Percentiles rank a stretch among this genome's conserved stretches.
phyloP scores from a whole-genome alignment of 371 early-diverging fungal genomes.

The Choanephora cucurbitarum region DNA sequence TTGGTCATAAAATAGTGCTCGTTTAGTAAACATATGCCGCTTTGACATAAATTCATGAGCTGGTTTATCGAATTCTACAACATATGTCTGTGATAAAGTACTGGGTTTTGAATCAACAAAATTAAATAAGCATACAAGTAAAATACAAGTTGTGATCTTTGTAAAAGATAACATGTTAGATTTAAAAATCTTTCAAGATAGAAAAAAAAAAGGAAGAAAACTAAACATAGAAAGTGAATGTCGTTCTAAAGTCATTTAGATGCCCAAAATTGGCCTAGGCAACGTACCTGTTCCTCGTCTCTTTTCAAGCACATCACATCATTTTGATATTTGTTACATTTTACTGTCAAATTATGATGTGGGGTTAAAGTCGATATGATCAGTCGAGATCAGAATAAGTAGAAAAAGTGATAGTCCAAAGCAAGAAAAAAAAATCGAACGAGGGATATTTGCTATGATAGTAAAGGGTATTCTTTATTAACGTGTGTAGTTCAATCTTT shows the following conservation, averaged over 20 bases:
- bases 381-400: not conserved
- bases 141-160: not conserved
- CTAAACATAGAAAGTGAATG: not conserved
- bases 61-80: constrained; percentile 30
- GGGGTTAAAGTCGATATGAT: not conserved
- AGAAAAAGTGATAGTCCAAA: not conserved
- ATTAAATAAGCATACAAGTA: not conserved
- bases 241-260: not conserved
- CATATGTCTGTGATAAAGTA: constrained; percentile 28
- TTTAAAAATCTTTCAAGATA: not conserved
- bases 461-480: constrained; percentile 3
- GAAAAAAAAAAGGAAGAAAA: not conserved
- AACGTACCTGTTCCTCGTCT: no score
- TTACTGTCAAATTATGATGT: not conserved
- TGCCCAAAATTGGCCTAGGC: not conserved
- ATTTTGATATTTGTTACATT: no score
- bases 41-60: constrained; percentile 1
- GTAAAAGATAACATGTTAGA: not conserved
- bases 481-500: constrained; percentile 33
- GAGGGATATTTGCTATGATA: not conserved
- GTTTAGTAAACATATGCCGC: constrained; percentile 14
- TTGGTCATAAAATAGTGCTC: constrained; percentile 27
- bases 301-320: no score
- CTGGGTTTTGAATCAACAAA: not conserved
- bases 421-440: not conserved